A percentile compares a stretch with the other conserved stretches of the same genome.
These are phyloP conservation scores for Globisporangium paroecandrum DNA, from an alignment of 352 stramenopile species.

Conservation along the genomic window DNA sequence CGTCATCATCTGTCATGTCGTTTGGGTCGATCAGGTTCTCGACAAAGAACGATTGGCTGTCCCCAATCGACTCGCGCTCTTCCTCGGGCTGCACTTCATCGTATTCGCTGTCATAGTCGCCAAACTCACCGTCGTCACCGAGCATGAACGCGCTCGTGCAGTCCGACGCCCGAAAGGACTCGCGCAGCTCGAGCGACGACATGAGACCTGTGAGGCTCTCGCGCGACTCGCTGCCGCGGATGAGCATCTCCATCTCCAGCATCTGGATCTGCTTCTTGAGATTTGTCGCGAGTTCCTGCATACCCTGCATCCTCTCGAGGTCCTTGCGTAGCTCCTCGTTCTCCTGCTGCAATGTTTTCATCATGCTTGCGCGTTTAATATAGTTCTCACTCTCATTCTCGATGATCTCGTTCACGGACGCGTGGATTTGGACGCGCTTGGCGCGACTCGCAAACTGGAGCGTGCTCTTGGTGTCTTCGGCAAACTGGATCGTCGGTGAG, in stretches of 20 bases:
- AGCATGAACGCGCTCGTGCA: slow-evolving; percentile 6
- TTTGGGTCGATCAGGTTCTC: slow-evolving; percentile 16
- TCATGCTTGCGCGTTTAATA: neutral
- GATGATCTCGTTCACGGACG: slow-evolving; percentile 37
- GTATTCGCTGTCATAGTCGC: neutral
- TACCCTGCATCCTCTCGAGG: slow-evolving; percentile 28
- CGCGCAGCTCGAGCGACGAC: slow-evolving; percentile 21
- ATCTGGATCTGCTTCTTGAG: slow-evolving; percentile 36
- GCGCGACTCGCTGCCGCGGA: slow-evolving; percentile 13
- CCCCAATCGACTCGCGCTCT: slow-evolving; percentile 18
- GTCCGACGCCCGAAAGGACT: slow-evolving; percentile 10
- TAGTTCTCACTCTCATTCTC: neutral
- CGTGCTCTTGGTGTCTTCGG: slow-evolving; percentile 15
- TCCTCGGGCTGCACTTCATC: slow-evolving; percentile 29
- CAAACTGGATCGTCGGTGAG: slow-evolving; percentile 6
- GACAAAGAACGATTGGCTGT: slow-evolving; percentile 19
- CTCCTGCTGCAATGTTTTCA: slow-evolving; percentile 39
- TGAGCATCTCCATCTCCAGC: slow-evolving; percentile 23
- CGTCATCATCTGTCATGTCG: slow-evolving; percentile 28
- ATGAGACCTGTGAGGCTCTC: slow-evolving; percentile 17
- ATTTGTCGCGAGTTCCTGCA: slow-evolving; percentile 28
- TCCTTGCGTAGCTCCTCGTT: slow-evolving; percentile 41
- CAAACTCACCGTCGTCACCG: neutral
- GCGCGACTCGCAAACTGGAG: slow-evolving; percentile 13
- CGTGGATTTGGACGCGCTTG: slow-evolving; percentile 22